Percentiles rank a stretch among this genome's conserved stretches.
These are phyloP conservation scores for Selaginella tamariscina DNA, from an alignment of 75 land plant species.

Conservation along the genomic window DNA sequence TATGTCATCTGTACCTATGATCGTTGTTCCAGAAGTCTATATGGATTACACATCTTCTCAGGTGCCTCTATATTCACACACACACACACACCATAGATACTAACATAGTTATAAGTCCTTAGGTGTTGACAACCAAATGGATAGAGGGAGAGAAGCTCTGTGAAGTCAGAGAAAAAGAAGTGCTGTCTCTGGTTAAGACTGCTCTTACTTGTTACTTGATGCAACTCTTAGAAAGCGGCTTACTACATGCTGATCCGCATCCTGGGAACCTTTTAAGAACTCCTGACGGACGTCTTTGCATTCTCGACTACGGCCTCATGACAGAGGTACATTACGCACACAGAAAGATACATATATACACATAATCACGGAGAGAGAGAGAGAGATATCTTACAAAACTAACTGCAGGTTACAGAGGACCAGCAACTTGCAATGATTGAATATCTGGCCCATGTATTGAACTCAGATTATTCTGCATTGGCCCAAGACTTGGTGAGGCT, in stretches of 20 bases:
- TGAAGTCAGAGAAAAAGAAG: conserved; percentile 32
- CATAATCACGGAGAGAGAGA: too few relatives aligned
- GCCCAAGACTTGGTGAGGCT: conserved; percentile 42
- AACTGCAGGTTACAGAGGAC: conserved; percentile 39
- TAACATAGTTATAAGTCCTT: too few relatives aligned
- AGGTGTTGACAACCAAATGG: conserved; percentile 40
- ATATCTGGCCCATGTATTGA: conserved; percentile 36
- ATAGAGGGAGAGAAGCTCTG: conserved; percentile 43
- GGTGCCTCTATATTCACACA: conserved; percentile 23
- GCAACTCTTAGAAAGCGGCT: conserved; percentile 41
- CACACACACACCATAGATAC: too few relatives aligned
- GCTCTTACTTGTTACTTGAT: conserved; percentile 42
- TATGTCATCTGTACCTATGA: conserved; percentile 31
- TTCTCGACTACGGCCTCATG: conserved; percentile 39
- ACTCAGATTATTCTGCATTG: conserved; percentile 35
- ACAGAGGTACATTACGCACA: conserved; percentile 39
- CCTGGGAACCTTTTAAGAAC: conserved; percentile 42
- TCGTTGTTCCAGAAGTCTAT: conserved; percentile 34
- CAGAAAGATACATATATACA: too few relatives aligned
- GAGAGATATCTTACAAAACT: too few relatives aligned
- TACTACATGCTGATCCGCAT: conserved; percentile 52
- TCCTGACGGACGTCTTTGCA: conserved; percentile 29
- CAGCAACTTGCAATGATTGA: conserved; percentile 38
- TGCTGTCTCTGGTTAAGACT: conserved; percentile 30
- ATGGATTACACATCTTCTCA: conserved; percentile 35